phyloP scores from a whole-genome alignment of 1,139 yeast genomes.

The Candida labiduridarum region DNA sequence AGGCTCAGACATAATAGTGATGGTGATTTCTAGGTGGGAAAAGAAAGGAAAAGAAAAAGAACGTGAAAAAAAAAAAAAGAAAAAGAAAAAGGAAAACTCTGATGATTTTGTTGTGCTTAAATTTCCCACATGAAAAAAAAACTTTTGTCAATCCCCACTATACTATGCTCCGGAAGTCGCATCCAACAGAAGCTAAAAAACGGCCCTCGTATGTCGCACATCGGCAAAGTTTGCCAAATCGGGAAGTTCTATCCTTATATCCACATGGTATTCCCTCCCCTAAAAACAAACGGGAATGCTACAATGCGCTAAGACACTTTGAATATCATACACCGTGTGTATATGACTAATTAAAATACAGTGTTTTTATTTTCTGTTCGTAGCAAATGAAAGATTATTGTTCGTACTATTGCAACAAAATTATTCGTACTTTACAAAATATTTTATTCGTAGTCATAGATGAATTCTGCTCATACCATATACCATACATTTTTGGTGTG shows the following conservation, averaged over 20 bases:
- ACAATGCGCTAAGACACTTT: neutral
- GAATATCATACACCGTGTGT: neutral
- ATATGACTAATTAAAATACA: no score
- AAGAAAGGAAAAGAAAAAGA: neutral
- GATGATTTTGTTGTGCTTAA: constrained; percentile 1
- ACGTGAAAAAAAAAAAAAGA: neutral
- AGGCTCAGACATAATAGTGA: constrained; percentile 2
- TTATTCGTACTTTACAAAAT: no score
- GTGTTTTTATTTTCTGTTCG: no score
- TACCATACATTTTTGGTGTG: no score
- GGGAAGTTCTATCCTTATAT: neutral
- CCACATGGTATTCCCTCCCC: no score
- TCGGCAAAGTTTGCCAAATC: neutral
- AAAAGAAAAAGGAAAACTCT: constrained; percentile 1
- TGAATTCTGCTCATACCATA: no score
- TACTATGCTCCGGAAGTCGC: neutral
- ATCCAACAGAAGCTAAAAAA: no score
- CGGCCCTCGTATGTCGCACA: no score
- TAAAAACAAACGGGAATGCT: no score
- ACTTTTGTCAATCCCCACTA: neutral
- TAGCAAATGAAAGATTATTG: no score
- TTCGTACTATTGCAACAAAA: no score
- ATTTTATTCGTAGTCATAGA: no score
- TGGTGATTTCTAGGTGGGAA: neutral
- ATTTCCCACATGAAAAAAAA: constrained; percentile 4